phyloP scores from a whole-genome alignment of 495 filamentous ascomycete genomes.

The Pyronema omphalodes region DNA sequence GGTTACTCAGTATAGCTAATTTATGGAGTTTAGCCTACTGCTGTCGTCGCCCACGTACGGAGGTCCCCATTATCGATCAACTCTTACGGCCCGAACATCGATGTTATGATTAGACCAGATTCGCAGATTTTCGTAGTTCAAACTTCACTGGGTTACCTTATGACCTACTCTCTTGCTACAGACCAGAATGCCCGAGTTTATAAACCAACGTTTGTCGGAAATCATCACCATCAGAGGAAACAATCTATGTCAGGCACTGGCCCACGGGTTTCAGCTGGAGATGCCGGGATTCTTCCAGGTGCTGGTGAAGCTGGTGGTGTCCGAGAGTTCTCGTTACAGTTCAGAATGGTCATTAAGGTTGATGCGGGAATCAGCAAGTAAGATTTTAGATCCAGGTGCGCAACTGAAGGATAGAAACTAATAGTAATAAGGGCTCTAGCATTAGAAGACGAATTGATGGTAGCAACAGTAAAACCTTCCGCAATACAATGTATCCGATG shows the following conservation, averaged over 20 bases:
- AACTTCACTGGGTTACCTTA: conserved; percentile 68
- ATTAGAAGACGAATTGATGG: conserved; percentile 80
- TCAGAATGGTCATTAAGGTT: conserved; percentile 95
- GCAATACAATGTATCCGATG: conserved; percentile 93
- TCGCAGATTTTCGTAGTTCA: conserved; percentile 84
- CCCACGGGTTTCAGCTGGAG: conserved; percentile 34
- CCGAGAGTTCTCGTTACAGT: conserved; percentile 69
- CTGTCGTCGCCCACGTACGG: conserved; percentile 65
- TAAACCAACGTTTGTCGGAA: conserved; percentile 52
- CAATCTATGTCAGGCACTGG: conserved; percentile 45
- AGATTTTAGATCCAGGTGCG: not conserved
- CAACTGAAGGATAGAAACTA: not conserved
- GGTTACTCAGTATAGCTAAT: conserved; percentile 1
- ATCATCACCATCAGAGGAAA: conserved; percentile 49
- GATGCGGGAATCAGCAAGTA: conserved; percentile 72
- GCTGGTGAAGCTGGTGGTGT: conserved; percentile 63
- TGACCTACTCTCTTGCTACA: conserved; percentile 83
- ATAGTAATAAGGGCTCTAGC: conserved; percentile 46
- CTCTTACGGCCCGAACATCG: conserved; percentile 69
- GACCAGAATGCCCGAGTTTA: conserved; percentile 72
- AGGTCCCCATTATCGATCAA: conserved; percentile 60
- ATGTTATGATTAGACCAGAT: conserved; percentile 76
- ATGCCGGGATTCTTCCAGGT: conserved; percentile 39
- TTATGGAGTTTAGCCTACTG: conserved; percentile 49
- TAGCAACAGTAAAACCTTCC: conserved; percentile 81